Evolutionary conservation across 2,329 filamentous ascomycete species (phyloP).

Genomic region (Hymenoscyphus infarciens): DNA sequence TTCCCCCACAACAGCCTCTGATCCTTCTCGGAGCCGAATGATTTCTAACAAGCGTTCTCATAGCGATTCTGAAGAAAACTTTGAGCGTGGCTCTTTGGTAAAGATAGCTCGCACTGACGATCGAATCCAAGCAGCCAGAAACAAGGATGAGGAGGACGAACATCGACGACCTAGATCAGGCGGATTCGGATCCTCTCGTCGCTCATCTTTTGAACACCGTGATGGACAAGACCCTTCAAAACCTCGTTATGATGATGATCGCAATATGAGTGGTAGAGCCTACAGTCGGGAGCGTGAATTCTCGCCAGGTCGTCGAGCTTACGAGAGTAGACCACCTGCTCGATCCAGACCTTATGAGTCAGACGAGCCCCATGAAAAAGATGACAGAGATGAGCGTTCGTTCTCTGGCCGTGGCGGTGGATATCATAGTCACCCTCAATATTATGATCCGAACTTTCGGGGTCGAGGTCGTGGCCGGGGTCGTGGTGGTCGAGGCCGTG

Average conservation of each 20-base stretch:
- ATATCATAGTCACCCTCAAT: constrained; percentile 26
- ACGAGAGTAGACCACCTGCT: constrained; percentile 25
- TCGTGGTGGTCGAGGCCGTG: constrained; percentile 29
- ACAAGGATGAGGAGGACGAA: constrained; percentile 25
- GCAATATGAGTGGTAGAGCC: constrained; percentile 19
- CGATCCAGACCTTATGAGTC: constrained; percentile 23
- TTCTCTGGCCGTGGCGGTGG: constrained; percentile 13
- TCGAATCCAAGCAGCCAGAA: constrained; percentile 14
- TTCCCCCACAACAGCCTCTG: constrained; percentile 12
- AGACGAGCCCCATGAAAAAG: constrained; percentile 19
- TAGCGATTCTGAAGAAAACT: constrained; percentile 26
- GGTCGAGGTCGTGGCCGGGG: constrained; percentile 30
- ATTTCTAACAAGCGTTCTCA: constrained; percentile 32
- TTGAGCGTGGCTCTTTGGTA: constrained; percentile 15
- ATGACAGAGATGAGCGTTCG: constrained; percentile 20
- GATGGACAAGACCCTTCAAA: constrained; percentile 22
- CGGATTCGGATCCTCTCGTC: constrained; percentile 21
- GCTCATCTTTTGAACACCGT: constrained; percentile 21
- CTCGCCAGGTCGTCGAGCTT: constrained; percentile 27
- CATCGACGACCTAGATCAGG: constrained; percentile 25
- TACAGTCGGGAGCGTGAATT: constrained; percentile 28
- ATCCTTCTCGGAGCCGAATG: constrained; percentile 18
- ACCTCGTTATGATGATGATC: constrained; percentile 21
- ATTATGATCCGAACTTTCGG: constrained; percentile 33
- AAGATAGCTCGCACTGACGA: constrained; percentile 31